Evolutionary conservation across 2,329 filamentous ascomycete genomes (phyloP).

Genomic region (Xylariaceae sp.): DNA sequence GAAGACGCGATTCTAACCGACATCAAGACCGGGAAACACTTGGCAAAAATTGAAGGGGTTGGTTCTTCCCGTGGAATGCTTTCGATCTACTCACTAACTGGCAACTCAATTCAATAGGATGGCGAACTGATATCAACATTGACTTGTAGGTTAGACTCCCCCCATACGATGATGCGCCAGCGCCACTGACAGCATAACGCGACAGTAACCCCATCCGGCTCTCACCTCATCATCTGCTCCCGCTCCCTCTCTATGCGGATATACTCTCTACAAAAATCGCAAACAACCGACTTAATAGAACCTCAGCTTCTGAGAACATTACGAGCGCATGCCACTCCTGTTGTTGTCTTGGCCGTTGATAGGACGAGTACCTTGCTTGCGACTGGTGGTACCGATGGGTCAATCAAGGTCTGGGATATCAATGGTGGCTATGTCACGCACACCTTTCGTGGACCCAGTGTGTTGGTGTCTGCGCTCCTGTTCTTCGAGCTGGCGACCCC

Average conservation of each 20-base stretch:
- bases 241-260: slow-evolving; percentile 95
- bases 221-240: slow-evolving; percentile 86
- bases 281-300: slow-evolving; percentile 55
- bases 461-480: slow-evolving; percentile 81
- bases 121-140: slow-evolving; percentile 75
- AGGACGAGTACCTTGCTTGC: slow-evolving; percentile 83
- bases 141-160: slow-evolving; percentile 45
- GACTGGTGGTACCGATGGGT: slow-evolving; percentile 87
- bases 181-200: slow-evolving; percentile 20
- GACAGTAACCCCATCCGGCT: slow-evolving; percentile 80
- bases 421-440: slow-evolving; percentile 86
- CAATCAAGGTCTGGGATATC: slow-evolving; percentile 97
- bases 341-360: slow-evolving; percentile 81
- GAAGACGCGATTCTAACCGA: slow-evolving; percentile 89
- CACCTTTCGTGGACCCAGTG: slow-evolving; percentile 89
- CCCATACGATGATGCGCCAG: neutral
- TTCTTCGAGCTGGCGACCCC: slow-evolving; percentile 74
- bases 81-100: slow-evolving; percentile 7
- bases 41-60: slow-evolving; percentile 85
- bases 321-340: slow-evolving; percentile 86
- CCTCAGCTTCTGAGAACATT: slow-evolving; percentile 70
- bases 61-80: slow-evolving; percentile 18
- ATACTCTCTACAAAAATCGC: slow-evolving; percentile 64
- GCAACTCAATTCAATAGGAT: slow-evolving; percentile 50
- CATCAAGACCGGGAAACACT: slow-evolving; percentile 73